phyloP scores from a whole-genome alignment of 2,329 filamentous ascomycete genomes.

The Chrysoporthe deuterocubensis region DNA sequence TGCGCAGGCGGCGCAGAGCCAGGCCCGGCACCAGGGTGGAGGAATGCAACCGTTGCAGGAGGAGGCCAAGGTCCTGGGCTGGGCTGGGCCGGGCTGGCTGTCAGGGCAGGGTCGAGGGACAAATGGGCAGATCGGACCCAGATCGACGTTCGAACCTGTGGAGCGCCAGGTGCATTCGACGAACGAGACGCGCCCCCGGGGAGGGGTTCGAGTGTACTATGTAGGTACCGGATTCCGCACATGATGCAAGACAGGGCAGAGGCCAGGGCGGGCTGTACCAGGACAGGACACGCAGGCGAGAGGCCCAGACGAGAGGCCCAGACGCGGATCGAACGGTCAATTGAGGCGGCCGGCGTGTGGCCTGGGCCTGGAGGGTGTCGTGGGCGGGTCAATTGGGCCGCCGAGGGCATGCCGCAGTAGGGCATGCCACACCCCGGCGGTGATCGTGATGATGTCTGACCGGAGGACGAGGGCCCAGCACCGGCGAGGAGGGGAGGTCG shows the following conservation, averaged over 20 bases:
- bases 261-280: background rate
- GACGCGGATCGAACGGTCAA: background rate
- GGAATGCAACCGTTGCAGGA: conserved; percentile 5
- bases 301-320: background rate
- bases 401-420: background rate
- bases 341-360: background rate
- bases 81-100: conserved; percentile 5
- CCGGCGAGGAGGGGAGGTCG: background rate
- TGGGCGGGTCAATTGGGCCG: conserved; percentile 6
- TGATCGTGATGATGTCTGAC: background rate
- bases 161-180: conserved; percentile 11
- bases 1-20: no score
- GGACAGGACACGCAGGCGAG: background rate
- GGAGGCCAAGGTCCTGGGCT: conserved; percentile 1
- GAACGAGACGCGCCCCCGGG: conserved; percentile 7
- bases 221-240: background rate
- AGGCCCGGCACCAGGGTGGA: background rate
- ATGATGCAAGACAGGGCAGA: background rate
- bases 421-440: background rate
- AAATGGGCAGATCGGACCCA: conserved; percentile 18
- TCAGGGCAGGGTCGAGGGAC: conserved; percentile 8
- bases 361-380: background rate
- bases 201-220: conserved; percentile 7
- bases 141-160: conserved; percentile 22
- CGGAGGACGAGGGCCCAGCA: background rate